phyloP scores from a whole-genome alignment of 2,329 filamentous ascomycete genomes.

The Aspergillus sojae region DNA sequence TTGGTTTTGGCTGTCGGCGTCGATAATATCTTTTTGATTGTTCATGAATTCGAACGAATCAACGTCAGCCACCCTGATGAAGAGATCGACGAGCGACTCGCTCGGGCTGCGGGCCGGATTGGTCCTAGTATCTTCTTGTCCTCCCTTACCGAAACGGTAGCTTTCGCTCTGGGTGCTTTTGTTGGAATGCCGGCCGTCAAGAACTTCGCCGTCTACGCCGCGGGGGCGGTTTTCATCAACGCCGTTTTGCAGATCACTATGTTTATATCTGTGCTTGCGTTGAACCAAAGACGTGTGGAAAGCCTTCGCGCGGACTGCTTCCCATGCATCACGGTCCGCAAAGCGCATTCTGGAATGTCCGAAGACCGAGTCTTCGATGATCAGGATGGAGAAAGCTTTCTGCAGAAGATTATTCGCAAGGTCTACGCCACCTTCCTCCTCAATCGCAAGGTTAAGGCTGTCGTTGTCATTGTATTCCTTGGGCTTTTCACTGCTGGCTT shows the following conservation, averaged over 20 bases:
- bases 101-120: conserved; percentile 89
- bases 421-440: conserved; percentile 82
- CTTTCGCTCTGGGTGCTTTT: conserved; percentile 88
- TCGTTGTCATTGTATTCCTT: conserved; percentile 78
- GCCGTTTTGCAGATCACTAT: conserved; percentile 95
- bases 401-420: conserved; percentile 89
- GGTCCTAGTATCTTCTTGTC: conserved; percentile 95
- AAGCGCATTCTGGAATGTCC: conserved; percentile 67
- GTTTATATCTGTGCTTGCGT: conserved; percentile 87
- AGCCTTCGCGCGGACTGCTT: conserved; percentile 87
- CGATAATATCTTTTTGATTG: conserved; percentile 98
- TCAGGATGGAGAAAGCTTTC: conserved; percentile 73
- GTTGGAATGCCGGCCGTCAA: conserved; percentile 97
- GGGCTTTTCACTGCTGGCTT: conserved; percentile 84
- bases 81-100: conserved; percentile 80
- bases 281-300: conserved; percentile 91
- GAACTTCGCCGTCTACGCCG: conserved; percentile 96
- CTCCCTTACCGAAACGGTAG: conserved; percentile 89
- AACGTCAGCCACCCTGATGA: conserved; percentile 91
- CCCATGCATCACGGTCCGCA: conserved; percentile 81
- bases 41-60: conserved; percentile 95
- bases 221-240: conserved; percentile 95
- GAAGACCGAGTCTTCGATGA: conserved; percentile 70
- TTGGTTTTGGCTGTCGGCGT: conserved; percentile 95
- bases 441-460: conserved; percentile 75